Evolutionary conservation across 257 asterid species (phyloP).

Genomic region (Knoxia roxburghii): DNA sequence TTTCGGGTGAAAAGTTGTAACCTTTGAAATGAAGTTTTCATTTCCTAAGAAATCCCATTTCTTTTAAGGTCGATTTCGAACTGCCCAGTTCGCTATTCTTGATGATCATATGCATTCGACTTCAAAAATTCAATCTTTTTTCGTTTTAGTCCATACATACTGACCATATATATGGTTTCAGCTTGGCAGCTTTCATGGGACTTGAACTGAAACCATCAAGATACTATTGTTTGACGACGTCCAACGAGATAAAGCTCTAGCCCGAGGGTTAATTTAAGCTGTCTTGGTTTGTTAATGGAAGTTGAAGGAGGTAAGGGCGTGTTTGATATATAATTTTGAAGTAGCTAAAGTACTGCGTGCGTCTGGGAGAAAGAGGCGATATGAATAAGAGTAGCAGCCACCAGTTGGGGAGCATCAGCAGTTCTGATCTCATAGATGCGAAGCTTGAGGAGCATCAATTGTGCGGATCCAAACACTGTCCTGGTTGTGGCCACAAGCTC

Average conservation of each 20-base stretch:
- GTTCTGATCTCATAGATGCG: slow-evolving; percentile 88
- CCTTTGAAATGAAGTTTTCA: background rate
- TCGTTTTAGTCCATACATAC: background rate
- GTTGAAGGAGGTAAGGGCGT: background rate
- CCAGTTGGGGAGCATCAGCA: slow-evolving; percentile 56
- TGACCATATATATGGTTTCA: background rate
- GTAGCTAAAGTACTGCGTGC: background rate
- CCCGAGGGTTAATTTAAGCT: background rate
- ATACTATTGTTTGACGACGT: background rate
- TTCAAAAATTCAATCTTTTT: background rate
- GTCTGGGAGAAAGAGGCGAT: background rate
- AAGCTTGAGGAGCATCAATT: slow-evolving; percentile 95
- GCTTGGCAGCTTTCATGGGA: background rate
- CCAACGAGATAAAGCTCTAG: slow-evolving; percentile 4
- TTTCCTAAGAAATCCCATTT: background rate
- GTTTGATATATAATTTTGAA: background rate
- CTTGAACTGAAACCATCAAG: background rate
- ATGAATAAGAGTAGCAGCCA: slow-evolving; percentile 41
- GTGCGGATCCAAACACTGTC: slow-evolving; percentile 93
- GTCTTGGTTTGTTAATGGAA: background rate
- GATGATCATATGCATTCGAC: slow-evolving; percentile 6
- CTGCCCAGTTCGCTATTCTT: background rate
- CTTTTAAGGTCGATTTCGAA: background rate
- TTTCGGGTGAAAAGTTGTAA: background rate
- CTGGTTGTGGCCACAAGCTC: slow-evolving; percentile 95